A percentile compares a stretch with the other conserved stretches of the same genome.
Conservation (phyloP, 257 asterid genomes). For the Lavandula angustifolia region DNA sequence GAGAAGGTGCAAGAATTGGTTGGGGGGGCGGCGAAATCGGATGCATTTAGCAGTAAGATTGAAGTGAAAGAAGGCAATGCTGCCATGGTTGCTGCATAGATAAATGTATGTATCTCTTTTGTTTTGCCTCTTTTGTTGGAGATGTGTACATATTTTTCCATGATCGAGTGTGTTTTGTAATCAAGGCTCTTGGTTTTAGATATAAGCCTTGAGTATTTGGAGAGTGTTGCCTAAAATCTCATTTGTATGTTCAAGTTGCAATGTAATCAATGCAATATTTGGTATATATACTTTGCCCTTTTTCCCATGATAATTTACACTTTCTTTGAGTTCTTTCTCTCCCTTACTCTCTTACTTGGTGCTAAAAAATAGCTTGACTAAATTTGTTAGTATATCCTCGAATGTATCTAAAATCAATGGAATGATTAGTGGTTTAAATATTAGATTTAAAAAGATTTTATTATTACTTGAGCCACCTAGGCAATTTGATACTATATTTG, state of each 20-base stretch:
- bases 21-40: conserved; percentile 33
- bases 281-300: neutral
- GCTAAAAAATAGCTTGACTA: too few species aligned
- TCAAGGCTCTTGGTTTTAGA: conserved; percentile 57
- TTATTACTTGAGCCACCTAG: too few species aligned
- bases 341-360: too few species aligned
- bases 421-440: too few species aligned
- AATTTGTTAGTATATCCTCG: too few species aligned
- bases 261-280: conserved; percentile 24
- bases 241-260: conserved; percentile 23
- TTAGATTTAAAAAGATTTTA: too few species aligned
- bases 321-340: neutral
- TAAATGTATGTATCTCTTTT: neutral
- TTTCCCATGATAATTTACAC: neutral
- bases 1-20: conserved; percentile 42
- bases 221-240: conserved; percentile 27
- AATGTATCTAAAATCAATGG: too few species aligned
- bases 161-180: conserved; percentile 17
- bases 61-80: conserved; percentile 43
- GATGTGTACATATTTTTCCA: conserved; percentile 34
- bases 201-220: conserved; percentile 47
- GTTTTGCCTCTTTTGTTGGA: neutral
- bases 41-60: conserved; percentile 33
- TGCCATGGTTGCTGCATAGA: conserved; percentile 54
- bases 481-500: too few species aligned